phyloP scores from a whole-genome alignment of 2,329 filamentous ascomycete genomes.

The Aspergillus sp. region DNA sequence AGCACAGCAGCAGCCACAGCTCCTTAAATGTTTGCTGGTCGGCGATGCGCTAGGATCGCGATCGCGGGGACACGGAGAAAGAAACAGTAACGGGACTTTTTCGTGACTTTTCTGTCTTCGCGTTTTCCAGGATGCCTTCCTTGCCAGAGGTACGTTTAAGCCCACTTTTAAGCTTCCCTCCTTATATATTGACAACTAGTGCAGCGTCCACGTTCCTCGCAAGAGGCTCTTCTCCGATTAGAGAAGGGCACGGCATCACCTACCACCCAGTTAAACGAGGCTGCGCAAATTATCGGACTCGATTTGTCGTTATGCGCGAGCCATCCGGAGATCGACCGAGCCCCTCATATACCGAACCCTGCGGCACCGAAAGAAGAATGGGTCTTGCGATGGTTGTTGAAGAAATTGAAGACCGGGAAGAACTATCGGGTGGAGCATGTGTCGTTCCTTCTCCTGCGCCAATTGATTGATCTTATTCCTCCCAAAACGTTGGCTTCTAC shows the following conservation, averaged over 20 bases:
- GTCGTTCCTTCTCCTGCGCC: constrained; percentile 62
- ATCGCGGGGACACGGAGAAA: constrained; percentile 7
- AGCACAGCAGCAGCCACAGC: not conserved
- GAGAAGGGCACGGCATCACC: constrained; percentile 49
- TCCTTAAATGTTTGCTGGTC: constrained; percentile 8
- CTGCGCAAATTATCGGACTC: constrained; percentile 48
- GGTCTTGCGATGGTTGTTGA: constrained; percentile 69
- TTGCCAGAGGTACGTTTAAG: constrained; percentile 40
- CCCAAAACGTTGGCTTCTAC: constrained; percentile 71
- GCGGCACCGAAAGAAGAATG: constrained; percentile 63
- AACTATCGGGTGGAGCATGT: constrained; percentile 49
- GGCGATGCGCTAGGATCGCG: constrained; percentile 4
- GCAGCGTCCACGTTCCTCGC: constrained; percentile 45
- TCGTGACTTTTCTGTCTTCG: constrained; percentile 7
- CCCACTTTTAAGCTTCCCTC: not conserved
- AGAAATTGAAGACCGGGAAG: constrained; percentile 56
- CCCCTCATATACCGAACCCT: constrained; percentile 26
- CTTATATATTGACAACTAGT: constrained; percentile 12
- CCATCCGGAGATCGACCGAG: constrained; percentile 35
- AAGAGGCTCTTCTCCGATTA: constrained; percentile 50
- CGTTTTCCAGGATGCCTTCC: constrained; percentile 39
- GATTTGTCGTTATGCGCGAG: constrained; percentile 40
- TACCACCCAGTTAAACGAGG: constrained; percentile 46
- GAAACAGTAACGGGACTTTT: constrained; percentile 6
- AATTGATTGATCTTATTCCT: constrained; percentile 71